Evolutionary conservation across 2,329 filamentous ascomycete species (phyloP).

Genomic region (Aspergillus nomiae): DNA sequence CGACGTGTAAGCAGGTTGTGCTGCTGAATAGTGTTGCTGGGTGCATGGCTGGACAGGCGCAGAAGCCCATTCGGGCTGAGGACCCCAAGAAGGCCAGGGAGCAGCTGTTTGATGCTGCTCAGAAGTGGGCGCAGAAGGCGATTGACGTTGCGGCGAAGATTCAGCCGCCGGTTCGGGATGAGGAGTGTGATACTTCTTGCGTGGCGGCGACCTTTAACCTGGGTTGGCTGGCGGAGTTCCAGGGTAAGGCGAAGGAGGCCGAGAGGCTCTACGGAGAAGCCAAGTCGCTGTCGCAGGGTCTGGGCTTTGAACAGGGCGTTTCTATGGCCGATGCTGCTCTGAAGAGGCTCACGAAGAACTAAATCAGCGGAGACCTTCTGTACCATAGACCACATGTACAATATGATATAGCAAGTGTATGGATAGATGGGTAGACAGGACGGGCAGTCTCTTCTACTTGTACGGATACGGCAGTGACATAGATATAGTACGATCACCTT

Average conservation of each 20-base stretch:
- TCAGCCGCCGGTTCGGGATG: slow-evolving; percentile 64
- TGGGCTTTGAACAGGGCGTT: slow-evolving; percentile 42
- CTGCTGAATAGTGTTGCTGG: slow-evolving; percentile 61
- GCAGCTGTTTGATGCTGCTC: slow-evolving; percentile 68
- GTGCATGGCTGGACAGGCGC: slow-evolving; percentile 48
- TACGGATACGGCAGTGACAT: neutral
- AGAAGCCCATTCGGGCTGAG: slow-evolving; percentile 31
- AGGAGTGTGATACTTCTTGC: slow-evolving; percentile 83
- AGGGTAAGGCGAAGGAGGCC: slow-evolving; percentile 67
- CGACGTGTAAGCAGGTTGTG: slow-evolving; percentile 74
- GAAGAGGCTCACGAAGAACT: slow-evolving; percentile 31
- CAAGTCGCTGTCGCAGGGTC: slow-evolving; percentile 55
- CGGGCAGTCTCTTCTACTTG: neutral
- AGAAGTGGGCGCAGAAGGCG: slow-evolving; percentile 78
- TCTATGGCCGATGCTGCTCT: slow-evolving; percentile 32
- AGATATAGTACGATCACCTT: neutral
- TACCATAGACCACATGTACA: neutral
- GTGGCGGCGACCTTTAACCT: slow-evolving; percentile 84
- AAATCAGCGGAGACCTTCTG: slow-evolving; percentile 6
- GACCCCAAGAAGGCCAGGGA: slow-evolving; percentile 55
- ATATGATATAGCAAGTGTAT: slow-evolving; percentile 3
- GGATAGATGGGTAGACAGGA: neutral
- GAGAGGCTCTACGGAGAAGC: slow-evolving; percentile 70
- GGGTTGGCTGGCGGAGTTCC: slow-evolving; percentile 78
- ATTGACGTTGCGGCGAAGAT: slow-evolving; percentile 68